These are phyloP conservation scores for Aegilops bicornis DNA, from an alignment of 176 grass and related monocot genomes.

Conservation along the genomic window DNA sequence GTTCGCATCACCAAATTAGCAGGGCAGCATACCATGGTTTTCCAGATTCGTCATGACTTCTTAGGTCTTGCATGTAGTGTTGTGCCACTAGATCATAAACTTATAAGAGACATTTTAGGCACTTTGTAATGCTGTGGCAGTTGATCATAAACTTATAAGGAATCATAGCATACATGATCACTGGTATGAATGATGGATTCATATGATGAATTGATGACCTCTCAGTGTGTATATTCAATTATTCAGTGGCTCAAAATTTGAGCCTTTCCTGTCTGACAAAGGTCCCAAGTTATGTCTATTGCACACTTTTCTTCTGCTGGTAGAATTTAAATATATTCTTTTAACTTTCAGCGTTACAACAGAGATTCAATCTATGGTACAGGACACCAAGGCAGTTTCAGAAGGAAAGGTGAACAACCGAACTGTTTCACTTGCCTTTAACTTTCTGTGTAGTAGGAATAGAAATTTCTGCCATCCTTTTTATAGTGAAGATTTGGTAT, in stretches of 20 bases:
- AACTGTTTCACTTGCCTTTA: background rate
- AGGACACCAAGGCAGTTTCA: slow-evolving; percentile 65
- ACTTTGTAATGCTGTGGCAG: background rate
- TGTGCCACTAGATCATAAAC: too few relatives aligned
- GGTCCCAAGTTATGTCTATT: slow-evolving; percentile 12
- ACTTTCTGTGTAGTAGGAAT: background rate
- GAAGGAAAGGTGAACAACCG: slow-evolving; percentile 63
- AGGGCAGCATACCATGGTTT: background rate
- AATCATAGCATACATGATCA: background rate
- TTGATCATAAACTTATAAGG: background rate
- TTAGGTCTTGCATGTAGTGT: too few relatives aligned
- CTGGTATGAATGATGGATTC: background rate
- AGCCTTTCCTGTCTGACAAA: background rate
- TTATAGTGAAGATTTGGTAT: background rate
- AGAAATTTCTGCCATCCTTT: background rate
- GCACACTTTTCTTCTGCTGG: background rate
- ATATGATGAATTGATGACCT: background rate
- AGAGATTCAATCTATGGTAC: slow-evolving; percentile 59
- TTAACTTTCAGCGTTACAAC: slow-evolving; percentile 61
- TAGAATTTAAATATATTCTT: slow-evolving; percentile 8
- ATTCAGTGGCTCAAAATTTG: background rate
- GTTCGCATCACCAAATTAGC: background rate
- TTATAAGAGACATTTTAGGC: background rate
- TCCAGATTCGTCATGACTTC: background rate
- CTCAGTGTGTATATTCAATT: background rate